Evolutionary conservation across 2,329 filamentous ascomycete species (phyloP), one percentile per base, ranked within the genome.

Genomic region (Sporothrix curviconia): DNA sequence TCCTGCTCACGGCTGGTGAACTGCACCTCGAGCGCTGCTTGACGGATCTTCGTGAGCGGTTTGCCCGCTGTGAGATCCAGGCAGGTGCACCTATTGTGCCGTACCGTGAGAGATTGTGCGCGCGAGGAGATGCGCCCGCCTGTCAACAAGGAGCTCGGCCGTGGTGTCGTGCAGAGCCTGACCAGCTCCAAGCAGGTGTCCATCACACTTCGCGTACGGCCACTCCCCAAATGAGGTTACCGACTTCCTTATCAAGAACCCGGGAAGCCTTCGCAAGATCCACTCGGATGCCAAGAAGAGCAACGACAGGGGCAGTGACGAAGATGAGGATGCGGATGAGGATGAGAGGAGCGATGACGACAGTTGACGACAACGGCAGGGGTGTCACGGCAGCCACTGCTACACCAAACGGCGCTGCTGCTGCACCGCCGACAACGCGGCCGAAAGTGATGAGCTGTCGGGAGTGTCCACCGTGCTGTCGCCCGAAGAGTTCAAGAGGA

Each of bases 81-180:
- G 90, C 90, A 28, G 92, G 94, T 57, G 89, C 90, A 43, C 89
- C 94, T 1, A 97, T 99, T 60, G 94, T 99, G 14, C 94, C 94
- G 0, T 99, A 96, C 71, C 82, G 92, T 57, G 94, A 99, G 73
- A 94, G 0, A 96, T 95, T 59, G 85, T 96, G 40, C 81, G 83
- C 25, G 89, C 0, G 83, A 91, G 37, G 94, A 99, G 71, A 99
- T 99, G 94, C 86, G 91, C 24, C 85, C 91, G 1, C 88, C 90
- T 0, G 89, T 80, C 59, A 90, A 95, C 71, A 87, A 92, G 62
- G 89, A 95, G 12, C 78, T 96, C 17, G 92, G 92, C 1, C 82
- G 94, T 67, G 94, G 94, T 47, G 87, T 83, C 0, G 85, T 95
- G 0, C 76, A 91, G 24, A 82, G 82, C 4, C 78, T 84, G 9